phyloP scores from a whole-genome alignment of 306 rosid species.

The Rosa rugosa region DNA sequence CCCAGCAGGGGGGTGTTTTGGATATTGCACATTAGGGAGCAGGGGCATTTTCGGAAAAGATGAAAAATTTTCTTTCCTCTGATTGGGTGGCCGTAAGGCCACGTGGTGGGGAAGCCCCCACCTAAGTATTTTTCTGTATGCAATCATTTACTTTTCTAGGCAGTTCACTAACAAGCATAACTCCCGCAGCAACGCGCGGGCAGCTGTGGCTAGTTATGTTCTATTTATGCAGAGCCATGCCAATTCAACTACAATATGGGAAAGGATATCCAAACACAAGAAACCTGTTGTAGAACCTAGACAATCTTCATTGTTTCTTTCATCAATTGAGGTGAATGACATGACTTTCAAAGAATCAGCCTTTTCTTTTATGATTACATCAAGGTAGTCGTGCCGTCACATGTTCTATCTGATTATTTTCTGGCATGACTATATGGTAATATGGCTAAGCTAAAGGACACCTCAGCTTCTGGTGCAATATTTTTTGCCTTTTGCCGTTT shows the following conservation, averaged over 20 bases:
- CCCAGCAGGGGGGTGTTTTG: too few relatives aligned
- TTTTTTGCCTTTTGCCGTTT: constrained; percentile 94
- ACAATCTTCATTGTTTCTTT: constrained; percentile 74
- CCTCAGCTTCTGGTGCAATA: constrained; percentile 82
- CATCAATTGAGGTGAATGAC: constrained; percentile 70
- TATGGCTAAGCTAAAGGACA: constrained; percentile 75
- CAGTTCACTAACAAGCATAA: too few relatives aligned
- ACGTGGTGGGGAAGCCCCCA: too few relatives aligned
- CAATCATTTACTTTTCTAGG: too few relatives aligned
- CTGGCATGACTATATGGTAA: constrained; percentile 83
- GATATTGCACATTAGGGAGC: too few relatives aligned
- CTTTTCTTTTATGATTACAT: constrained; percentile 1
- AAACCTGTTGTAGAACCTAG: constrained; percentile 94
- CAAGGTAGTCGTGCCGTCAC: constrained; percentile 16
- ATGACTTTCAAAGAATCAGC: constrained; percentile 18
- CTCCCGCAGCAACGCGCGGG: too few relatives aligned
- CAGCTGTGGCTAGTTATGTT: too few relatives aligned
- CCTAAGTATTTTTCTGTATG: too few relatives aligned
- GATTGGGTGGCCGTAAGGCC: too few relatives aligned
- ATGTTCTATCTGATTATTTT: constrained; percentile 22
- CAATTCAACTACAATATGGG: constrained; percentile 84
- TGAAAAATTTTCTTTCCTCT: too few relatives aligned
- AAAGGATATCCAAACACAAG: constrained; percentile 84
- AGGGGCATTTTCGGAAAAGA: too few relatives aligned
- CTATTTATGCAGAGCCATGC: constrained; percentile 55